Evolutionary conservation across 495 filamentous ascomycete species (phyloP).

Genomic region (Viridothelium virens): DNA sequence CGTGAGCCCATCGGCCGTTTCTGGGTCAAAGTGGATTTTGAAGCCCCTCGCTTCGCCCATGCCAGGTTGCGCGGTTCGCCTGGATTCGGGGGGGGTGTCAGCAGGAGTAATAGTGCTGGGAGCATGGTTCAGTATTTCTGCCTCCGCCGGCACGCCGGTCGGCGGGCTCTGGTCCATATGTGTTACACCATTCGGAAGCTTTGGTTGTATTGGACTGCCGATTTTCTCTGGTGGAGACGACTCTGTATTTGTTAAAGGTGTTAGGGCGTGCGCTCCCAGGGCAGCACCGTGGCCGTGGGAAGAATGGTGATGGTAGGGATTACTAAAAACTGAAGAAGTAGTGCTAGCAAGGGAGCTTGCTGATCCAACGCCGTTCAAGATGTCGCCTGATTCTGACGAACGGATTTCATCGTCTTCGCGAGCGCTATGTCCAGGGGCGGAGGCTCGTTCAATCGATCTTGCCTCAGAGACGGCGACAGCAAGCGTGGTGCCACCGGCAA

Average conservation of each 20-base stretch:
- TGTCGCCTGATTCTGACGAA: slow-evolving; percentile 52
- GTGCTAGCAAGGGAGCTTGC: slow-evolving; percentile 59
- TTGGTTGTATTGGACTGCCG: slow-evolving; percentile 44
- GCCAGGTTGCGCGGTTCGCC: slow-evolving; percentile 54
- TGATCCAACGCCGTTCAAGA: slow-evolving; percentile 56
- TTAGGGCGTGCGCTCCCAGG: slow-evolving; percentile 49
- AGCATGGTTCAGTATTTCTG: slow-evolving; percentile 2
- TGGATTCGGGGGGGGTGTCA: slow-evolving; percentile 44
- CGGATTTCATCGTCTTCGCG: slow-evolving; percentile 45
- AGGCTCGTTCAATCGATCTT: background rate
- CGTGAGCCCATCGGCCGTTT: slow-evolving; percentile 52
- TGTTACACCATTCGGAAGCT: slow-evolving; percentile 29
- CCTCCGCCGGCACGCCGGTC: slow-evolving; percentile 21
- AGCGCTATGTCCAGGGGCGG: slow-evolving; percentile 21
- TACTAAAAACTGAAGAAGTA: slow-evolving; percentile 57
- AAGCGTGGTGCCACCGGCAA: background rate
- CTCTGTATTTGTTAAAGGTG: slow-evolving; percentile 68
- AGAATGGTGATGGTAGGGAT: slow-evolving; percentile 32
- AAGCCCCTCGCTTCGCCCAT: slow-evolving; percentile 57
- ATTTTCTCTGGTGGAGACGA: slow-evolving; percentile 61
- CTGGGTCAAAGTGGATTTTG: slow-evolving; percentile 68
- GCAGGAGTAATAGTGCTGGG: slow-evolving; percentile 39
- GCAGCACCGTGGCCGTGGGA: slow-evolving; percentile 43
- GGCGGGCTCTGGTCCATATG: slow-evolving; percentile 24
- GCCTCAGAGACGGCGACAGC: slow-evolving; percentile 6